Evolutionary conservation across 2,329 filamentous ascomycete genomes (phyloP).

Genomic region (Alternaria sp.): DNA sequence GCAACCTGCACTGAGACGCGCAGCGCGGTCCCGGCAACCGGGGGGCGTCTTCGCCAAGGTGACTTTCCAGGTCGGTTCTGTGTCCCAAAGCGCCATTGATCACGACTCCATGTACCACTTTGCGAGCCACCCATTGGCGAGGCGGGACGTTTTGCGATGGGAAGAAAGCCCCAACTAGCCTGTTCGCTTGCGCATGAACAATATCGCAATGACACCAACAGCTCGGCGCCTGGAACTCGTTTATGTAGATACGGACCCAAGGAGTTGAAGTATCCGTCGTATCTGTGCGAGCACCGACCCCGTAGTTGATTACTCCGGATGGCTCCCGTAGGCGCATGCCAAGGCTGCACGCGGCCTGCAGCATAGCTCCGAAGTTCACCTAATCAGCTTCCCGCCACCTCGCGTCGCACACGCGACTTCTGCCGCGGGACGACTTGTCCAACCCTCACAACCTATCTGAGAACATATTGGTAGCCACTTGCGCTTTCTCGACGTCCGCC

Average conservation of each 20-base stretch:
- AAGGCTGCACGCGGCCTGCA: background rate
- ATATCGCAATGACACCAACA: background rate
- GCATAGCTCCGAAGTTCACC: conserved; percentile 1
- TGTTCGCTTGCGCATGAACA: conserved; percentile 1
- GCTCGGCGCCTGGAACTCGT: conserved; percentile 1
- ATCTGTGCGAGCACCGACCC: background rate
- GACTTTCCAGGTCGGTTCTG: background rate
- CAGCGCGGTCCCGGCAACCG: background rate
- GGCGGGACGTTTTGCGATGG: background rate
- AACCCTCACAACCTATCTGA: background rate
- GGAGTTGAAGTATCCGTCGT: background rate
- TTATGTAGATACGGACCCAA: background rate
- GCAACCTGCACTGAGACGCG: background rate
- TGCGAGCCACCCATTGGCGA: background rate
- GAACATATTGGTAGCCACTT: background rate
- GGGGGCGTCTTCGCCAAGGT: background rate
- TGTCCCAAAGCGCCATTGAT: background rate
- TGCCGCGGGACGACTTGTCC: background rate
- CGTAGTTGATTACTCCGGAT: background rate
- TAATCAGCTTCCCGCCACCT: background rate
- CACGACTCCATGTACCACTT: background rate
- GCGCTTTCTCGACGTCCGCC: background rate
- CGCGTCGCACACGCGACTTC: background rate
- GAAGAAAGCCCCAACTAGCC: background rate
- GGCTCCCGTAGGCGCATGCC: background rate